These are phyloP conservation scores for Saturnispora quitensis DNA, from an alignment of 805 yeast genomes.

Conservation along the genomic window DNA sequence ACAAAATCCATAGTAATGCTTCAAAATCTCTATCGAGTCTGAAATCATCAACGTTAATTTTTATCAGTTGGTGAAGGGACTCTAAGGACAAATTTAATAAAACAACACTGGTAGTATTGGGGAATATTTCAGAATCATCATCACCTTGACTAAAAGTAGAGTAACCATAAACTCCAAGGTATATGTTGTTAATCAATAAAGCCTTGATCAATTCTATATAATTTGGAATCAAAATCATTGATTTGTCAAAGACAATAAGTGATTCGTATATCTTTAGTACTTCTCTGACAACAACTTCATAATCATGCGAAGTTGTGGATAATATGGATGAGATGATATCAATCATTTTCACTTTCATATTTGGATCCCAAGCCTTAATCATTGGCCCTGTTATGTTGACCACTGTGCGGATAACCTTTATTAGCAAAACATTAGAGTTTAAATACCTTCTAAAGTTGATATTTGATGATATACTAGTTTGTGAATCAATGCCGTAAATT, in stretches of 20 bases:
- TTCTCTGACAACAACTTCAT: slow-evolving; percentile 29
- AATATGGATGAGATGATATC: slow-evolving; percentile 12
- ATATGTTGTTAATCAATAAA: slow-evolving; percentile 27
- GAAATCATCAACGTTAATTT: slow-evolving; percentile 16
- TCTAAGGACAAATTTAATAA: slow-evolving; percentile 22
- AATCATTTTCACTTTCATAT: slow-evolving; percentile 19
- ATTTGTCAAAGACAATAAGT: slow-evolving; percentile 37
- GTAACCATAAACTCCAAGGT: slow-evolving; percentile 23
- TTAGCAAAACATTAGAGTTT: slow-evolving; percentile 36
- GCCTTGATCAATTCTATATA: slow-evolving; percentile 28
- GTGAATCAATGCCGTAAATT: slow-evolving; percentile 38
- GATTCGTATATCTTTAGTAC: slow-evolving; percentile 37
- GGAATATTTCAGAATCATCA: slow-evolving; percentile 21
- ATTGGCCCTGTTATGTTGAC: slow-evolving; percentile 54
- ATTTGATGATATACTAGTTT: slow-evolving; percentile 39
- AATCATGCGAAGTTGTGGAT: slow-evolving; percentile 32
- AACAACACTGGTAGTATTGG: slow-evolving; percentile 25
- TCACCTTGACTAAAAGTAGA: slow-evolving; percentile 10
- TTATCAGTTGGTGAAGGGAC: slow-evolving; percentile 24
- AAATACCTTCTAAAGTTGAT: slow-evolving; percentile 34
- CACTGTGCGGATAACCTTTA: slow-evolving; percentile 35
- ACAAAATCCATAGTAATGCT: slow-evolving; percentile 25
- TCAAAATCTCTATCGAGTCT: slow-evolving; percentile 14
- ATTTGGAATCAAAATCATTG: slow-evolving; percentile 15
- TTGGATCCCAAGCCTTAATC: slow-evolving; percentile 26